phyloP scores from a whole-genome alignment of 257 asterid genomes.

The Coffea eugenioides region DNA sequence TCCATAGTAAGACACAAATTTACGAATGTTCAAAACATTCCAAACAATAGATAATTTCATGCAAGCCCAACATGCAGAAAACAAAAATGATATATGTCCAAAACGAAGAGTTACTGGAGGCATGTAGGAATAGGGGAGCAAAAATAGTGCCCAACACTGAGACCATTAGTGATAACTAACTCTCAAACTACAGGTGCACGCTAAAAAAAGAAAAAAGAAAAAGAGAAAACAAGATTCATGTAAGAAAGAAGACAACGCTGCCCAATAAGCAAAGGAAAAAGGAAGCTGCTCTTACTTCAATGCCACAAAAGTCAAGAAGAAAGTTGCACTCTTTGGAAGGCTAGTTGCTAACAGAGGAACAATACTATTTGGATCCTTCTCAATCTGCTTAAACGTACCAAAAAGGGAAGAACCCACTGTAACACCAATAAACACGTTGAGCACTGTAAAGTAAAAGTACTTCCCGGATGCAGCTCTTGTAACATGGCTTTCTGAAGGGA shows the following conservation, averaged over 20 bases:
- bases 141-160: neutral
- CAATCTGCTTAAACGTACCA: constrained; percentile 41
- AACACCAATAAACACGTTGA: constrained; percentile 88
- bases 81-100: neutral
- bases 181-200: neutral
- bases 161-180: neutral
- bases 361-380: constrained; percentile 44
- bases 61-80: neutral
- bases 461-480: constrained; percentile 91
- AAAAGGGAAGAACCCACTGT: constrained; percentile 73
- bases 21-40: neutral
- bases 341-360: constrained; percentile 56
- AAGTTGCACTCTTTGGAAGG: constrained; percentile 94
- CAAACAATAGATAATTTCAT: neutral
- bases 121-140: neutral
- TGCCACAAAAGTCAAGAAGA: constrained; percentile 92
- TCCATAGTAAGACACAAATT: neutral
- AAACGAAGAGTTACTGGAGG: neutral
- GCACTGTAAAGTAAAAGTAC: constrained; percentile 73
- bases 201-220: neutral
- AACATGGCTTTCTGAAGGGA: constrained; percentile 70
- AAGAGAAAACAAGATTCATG: neutral
- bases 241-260: neutral
- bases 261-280: neutral
- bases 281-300: constrained; percentile 59